Evolutionary conservation across 192 early-diverging fungal species (phyloP).

Genomic region (Kickxella alabastrina): DNA sequence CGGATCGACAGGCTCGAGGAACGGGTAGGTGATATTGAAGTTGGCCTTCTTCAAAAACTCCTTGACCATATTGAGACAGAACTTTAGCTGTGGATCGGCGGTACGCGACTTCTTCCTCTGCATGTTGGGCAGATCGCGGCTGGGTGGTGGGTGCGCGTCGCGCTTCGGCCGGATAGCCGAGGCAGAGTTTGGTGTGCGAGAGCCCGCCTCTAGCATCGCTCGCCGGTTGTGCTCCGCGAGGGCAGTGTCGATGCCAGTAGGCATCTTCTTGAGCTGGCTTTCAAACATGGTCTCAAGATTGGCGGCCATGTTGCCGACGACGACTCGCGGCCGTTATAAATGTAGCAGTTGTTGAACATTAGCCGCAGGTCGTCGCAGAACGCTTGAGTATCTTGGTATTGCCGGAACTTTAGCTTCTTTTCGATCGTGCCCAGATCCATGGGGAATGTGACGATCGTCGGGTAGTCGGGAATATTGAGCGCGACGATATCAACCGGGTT

Average conservation of each 20-base stretch:
- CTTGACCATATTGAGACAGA: slow-evolving; percentile 57
- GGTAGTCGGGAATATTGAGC: slow-evolving; percentile 79
- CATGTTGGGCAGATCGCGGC: slow-evolving; percentile 45
- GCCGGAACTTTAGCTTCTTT: slow-evolving; percentile 57
- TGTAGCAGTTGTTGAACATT: slow-evolving; percentile 75
- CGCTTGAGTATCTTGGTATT: slow-evolving; percentile 63
- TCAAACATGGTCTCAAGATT: slow-evolving; percentile 71
- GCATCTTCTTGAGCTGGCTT: slow-evolving; percentile 67
- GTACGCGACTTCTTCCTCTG: slow-evolving; percentile 47
- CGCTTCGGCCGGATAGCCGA: slow-evolving; percentile 64
- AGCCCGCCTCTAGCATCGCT: slow-evolving; percentile 24
- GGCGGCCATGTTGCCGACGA: slow-evolving; percentile 62
- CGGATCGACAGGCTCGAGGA: slow-evolving; percentile 82
- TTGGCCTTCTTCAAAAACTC: slow-evolving; percentile 69
- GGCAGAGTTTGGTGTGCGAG: slow-evolving; percentile 23
- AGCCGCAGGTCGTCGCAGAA: slow-evolving; percentile 68
- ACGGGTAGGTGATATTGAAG: slow-evolving; percentile 67
- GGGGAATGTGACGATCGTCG: slow-evolving; percentile 65
- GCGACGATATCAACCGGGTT: slow-evolving; percentile 73
- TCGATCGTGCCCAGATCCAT: slow-evolving; percentile 80
- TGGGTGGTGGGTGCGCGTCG: slow-evolving; percentile 58
- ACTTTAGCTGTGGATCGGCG: slow-evolving; percentile 58
- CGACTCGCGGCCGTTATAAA: slow-evolving; percentile 76
- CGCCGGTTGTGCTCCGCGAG: slow-evolving; percentile 43
- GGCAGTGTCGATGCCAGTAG: slow-evolving; percentile 52